phyloP scores from a whole-genome alignment of 805 yeast genomes.

The Cyberlindnera maritima region DNA sequence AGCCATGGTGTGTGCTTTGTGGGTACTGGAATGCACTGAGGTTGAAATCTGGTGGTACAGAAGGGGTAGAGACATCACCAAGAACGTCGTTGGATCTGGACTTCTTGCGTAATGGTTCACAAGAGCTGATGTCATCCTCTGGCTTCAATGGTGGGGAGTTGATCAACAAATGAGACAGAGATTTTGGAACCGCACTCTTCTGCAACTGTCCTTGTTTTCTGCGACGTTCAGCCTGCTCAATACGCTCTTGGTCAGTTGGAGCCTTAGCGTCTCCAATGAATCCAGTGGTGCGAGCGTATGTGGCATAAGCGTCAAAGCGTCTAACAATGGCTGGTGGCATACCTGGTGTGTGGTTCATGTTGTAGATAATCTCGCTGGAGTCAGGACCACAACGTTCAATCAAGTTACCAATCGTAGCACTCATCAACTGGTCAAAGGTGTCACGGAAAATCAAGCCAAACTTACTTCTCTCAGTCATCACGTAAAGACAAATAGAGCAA shows the following conservation, averaged over 20 bases:
- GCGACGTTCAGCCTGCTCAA: slow-evolving; percentile 47
- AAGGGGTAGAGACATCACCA: slow-evolving; percentile 3
- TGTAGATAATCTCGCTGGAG: slow-evolving; percentile 52
- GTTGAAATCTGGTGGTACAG: slow-evolving; percentile 17
- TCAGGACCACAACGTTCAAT: slow-evolving; percentile 64
- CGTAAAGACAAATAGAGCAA: slow-evolving; percentile 61
- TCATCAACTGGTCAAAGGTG: slow-evolving; percentile 64
- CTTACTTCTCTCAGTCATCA: slow-evolving; percentile 63
- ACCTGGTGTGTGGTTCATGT: slow-evolving; percentile 37
- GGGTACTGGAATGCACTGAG: slow-evolving; percentile 22
- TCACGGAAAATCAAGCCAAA: slow-evolving; percentile 63
- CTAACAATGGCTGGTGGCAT: slow-evolving; percentile 61
- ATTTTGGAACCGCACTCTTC: slow-evolving; percentile 51
- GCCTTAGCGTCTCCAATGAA: slow-evolving; percentile 14
- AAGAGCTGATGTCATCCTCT: slow-evolving; percentile 16
- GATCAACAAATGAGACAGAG: slow-evolving; percentile 47
- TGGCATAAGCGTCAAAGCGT: slow-evolving; percentile 33
- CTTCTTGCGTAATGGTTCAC: slow-evolving; percentile 14
- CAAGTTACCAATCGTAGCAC: slow-evolving; percentile 60
- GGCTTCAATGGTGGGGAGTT: slow-evolving; percentile 36
- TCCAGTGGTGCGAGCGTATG: slow-evolving; percentile 22
- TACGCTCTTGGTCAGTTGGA: slow-evolving; percentile 36
- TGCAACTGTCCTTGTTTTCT: slow-evolving; percentile 50
- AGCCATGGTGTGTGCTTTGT: slow-evolving; percentile 8
- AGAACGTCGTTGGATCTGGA: not conserved